A percentile compares a stretch with the other conserved stretches of the same genome.
Evolutionary conservation across 768 basidiomycete species (phyloP).

Genomic region (Xerocomus spinulosus): DNA sequence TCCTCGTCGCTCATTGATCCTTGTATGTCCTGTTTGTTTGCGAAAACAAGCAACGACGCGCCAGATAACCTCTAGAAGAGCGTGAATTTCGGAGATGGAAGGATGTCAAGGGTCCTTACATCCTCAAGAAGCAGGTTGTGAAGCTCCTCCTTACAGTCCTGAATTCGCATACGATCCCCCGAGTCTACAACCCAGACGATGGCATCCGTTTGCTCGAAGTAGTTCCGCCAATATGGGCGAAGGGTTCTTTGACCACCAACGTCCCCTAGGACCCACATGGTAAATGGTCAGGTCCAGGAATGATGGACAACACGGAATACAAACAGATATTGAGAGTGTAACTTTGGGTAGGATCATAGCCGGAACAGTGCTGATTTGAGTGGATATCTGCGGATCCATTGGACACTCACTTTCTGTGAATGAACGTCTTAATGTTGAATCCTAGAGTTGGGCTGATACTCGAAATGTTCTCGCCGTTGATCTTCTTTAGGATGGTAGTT

Average conservation of each 20-base stretch:
- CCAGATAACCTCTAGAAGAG: constrained; percentile 75
- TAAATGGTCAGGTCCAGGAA: constrained; percentile 63
- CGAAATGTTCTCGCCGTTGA: constrained; percentile 88
- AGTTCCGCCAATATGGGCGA: constrained; percentile 97
- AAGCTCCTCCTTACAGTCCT: constrained; percentile 85
- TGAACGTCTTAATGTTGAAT: constrained; percentile 98
- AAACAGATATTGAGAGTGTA: constrained; percentile 43
- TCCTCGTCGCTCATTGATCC: constrained; percentile 80
- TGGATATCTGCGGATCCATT: constrained; percentile 19
- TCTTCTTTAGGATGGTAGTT: constrained; percentile 94
- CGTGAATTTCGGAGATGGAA: constrained; percentile 17
- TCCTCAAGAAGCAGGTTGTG: constrained; percentile 86
- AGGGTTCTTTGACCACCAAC: constrained; percentile 95
- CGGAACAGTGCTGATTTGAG: constrained; percentile 22
- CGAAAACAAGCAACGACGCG: constrained; percentile 93
- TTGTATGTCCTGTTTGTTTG: constrained; percentile 95
- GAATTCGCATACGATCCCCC: constrained; percentile 83
- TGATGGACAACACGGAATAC: constrained; percentile 12
- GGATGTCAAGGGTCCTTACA: constrained; percentile 44
- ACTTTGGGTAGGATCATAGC: constrained; percentile 27
- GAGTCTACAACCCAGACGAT: constrained; percentile 99
- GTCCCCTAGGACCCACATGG: constrained; percentile 85
- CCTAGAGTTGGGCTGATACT: constrained; percentile 91
- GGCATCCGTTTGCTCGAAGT: constrained; percentile 98
- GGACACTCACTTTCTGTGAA: constrained; percentile 72